A percentile compares a stretch with the other conserved stretches of the same genome.
Conservation (phyloP, 495 filamentous ascomycete genomes). For the Aspergillus baeticus region DNA sequence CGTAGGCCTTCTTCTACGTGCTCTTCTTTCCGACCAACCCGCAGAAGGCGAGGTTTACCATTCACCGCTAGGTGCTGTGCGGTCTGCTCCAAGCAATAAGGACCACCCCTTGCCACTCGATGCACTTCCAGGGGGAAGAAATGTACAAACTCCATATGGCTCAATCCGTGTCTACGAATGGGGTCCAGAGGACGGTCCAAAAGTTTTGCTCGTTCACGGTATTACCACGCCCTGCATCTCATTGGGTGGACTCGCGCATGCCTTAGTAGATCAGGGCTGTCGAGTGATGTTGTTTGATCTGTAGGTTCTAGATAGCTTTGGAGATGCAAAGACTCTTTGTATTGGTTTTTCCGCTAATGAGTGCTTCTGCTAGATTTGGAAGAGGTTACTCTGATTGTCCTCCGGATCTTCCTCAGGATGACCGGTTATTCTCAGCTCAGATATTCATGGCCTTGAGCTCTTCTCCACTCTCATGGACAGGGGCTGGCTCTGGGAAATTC, state of each 20-base stretch:
- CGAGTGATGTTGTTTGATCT: conserved; percentile 79
- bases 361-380: conserved; percentile 55
- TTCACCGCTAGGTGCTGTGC: conserved; percentile 47
- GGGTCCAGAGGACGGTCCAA: conserved; percentile 76
- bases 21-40: conserved; percentile 25
- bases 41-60: conserved; percentile 29
- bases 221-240: conserved; percentile 82
- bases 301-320: conserved; percentile 25
- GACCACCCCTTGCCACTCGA: conserved; percentile 71
- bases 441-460: conserved; percentile 71
- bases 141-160: conserved; percentile 77
- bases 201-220: conserved; percentile 81
- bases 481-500: conserved; percentile 54
- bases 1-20: conserved; percentile 39
- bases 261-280: conserved; percentile 70
- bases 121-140: conserved; percentile 69
- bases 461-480: conserved; percentile 66
- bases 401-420: conserved; percentile 64
- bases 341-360: background rate
- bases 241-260: conserved; percentile 64
- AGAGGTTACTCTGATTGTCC: conserved; percentile 77
- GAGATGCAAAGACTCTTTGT: background rate
- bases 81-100: conserved; percentile 44
- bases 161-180: conserved; percentile 84
- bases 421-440: conserved; percentile 70